Base-by-base conservation (phyloP, 805 yeast genomes). In the Metschnikowia similis region DNA sequence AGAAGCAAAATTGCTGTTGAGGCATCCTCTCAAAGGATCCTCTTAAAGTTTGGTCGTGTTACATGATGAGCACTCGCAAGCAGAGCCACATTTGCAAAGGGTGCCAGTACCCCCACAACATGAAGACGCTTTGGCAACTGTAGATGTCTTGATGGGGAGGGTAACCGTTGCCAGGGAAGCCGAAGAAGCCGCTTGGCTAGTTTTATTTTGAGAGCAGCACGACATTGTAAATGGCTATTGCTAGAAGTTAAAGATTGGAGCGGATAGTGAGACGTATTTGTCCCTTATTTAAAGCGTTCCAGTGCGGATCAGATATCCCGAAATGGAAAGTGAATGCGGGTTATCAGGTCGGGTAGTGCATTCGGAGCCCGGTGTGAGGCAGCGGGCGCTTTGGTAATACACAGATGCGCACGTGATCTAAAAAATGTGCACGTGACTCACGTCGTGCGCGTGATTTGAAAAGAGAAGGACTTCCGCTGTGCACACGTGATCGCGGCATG, bases 51-150 rank as follows among this genome's bases (percentile, higher is more conserved):
- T 71, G 47, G 75, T 70, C 54, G 75, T 71, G 62, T 71, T 71
- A 56, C 76, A 71, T 10, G 75, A 69, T 10, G 66, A 61, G 55
- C 77, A 72, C 34, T 65, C 55, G 52, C 77, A 72, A 5, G 61
- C 50, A 17, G 75, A 66, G 13, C 76, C 76, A 56, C 77, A 72
- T 56, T 71, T 71, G 61, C 77, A 71, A 37, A 65, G 54, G 30
- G 70, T 50, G 3, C 72, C 72, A 29, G 47, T 31, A 34, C 55
- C 49, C 45, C 74, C 69, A 49, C 76, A 71, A n/a, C 59, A 56
- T 28, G 43, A 43, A 8, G 54, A 34, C 37, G 56, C 50, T 26
- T 52, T 43, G 31, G 61, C 47, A 16, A 61, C 42, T 8, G 60
- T 41, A 4, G 49, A 47, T 41, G 38, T 48, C 4, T 45, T 55